Evolutionary conservation across 768 basidiomycete genomes (phyloP).

Genomic region (Kwoniella sp.): DNA sequence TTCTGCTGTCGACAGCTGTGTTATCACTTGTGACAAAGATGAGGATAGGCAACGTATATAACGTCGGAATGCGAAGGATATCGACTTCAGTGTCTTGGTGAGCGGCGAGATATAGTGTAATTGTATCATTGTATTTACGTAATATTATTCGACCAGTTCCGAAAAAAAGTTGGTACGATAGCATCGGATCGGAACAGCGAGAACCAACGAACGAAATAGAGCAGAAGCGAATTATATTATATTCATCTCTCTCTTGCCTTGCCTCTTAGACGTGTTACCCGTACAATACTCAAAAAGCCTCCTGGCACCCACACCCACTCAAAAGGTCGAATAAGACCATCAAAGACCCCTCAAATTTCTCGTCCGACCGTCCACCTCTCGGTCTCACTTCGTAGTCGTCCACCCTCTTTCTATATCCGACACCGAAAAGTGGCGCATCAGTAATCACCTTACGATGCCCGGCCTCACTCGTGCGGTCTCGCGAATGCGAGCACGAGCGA

Average conservation of each 20-base stretch:
- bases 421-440: background rate
- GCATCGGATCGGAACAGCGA: background rate
- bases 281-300: background rate
- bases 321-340: background rate
- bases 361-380: too few species aligned
- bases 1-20: too few species aligned
- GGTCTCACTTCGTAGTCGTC: too few species aligned
- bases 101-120: background rate
- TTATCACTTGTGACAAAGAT: too few species aligned
- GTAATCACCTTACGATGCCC: constrained; percentile 6
- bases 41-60: background rate
- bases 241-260: background rate
- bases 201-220: background rate
- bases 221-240: background rate
- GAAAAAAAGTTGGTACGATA: background rate
- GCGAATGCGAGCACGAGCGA: constrained; percentile 10
- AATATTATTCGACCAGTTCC: background rate
- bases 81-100: background rate
- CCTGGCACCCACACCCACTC: background rate
- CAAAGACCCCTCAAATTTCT: background rate
- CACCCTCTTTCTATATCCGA: too few species aligned
- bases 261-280: too few species aligned
- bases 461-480: constrained; percentile 10
- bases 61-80: background rate
- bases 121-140: background rate